Evolutionary conservation across 345 rosid genomes (phyloP).

Genomic region (Brassica napus): DNA sequence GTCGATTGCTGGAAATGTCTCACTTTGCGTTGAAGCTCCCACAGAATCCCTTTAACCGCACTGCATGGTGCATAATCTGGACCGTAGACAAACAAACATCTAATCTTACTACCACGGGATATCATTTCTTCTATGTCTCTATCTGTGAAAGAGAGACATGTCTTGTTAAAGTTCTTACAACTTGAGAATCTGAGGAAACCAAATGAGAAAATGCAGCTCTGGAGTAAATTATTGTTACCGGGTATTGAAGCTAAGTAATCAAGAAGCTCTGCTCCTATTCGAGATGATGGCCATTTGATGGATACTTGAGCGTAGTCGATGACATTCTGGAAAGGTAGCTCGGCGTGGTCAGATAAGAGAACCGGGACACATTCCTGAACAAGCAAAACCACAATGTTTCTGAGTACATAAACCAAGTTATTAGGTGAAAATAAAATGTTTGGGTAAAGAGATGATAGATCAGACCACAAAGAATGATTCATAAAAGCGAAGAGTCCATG

Average conservation of each 20-base stretch:
- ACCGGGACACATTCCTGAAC: constrained; percentile 95
- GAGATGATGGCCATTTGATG: constrained; percentile 93
- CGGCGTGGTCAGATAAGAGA: constrained; percentile 83
- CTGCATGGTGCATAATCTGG: constrained; percentile 70
- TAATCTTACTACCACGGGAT: constrained; percentile 60
- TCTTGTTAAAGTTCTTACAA: neutral
- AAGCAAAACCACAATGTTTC: constrained; percentile 10
- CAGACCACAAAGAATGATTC: constrained; percentile 93
- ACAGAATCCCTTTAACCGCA: constrained; percentile 74
- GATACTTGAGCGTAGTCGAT: constrained; percentile 76
- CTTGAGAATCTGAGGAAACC: constrained; percentile 2
- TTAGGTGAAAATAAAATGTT: neutral
- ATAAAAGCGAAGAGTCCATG: constrained; percentile 97
- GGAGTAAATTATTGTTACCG: constrained; percentile 36
- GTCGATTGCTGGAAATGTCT: constrained; percentile 87
- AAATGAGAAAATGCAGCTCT: neutral
- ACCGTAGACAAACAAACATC: constrained; percentile 84
- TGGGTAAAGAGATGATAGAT: constrained; percentile 15
- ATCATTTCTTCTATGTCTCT: constrained; percentile 66
- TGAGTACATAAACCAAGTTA: neutral
- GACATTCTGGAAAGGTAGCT: constrained; percentile 91
- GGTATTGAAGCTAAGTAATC: constrained; percentile 83
- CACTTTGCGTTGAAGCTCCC: constrained; percentile 96
- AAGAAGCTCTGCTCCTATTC: constrained; percentile 72
- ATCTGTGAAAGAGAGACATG: constrained; percentile 46